Percentiles rank a stretch among this genome's conserved stretches.
phyloP scores from a whole-genome alignment of 352 stramenopile species.

The Phytophthora fragariaefolia region DNA sequence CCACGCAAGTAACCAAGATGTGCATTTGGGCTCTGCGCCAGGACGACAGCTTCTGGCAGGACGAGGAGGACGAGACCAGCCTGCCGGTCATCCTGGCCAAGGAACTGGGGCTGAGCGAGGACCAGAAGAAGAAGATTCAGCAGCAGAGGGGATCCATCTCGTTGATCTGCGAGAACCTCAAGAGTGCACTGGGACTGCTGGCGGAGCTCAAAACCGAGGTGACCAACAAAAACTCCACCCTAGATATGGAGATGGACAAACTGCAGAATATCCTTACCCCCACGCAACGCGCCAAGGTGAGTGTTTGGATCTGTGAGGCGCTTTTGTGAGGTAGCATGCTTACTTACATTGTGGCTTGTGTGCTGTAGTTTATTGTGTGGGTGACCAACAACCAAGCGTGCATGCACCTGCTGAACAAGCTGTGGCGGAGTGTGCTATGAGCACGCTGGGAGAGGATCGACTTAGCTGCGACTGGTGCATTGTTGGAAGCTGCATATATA shows the following conservation, averaged over 20 bases:
- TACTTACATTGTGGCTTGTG: conserved; percentile 24
- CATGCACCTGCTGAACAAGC: conserved; percentile 97
- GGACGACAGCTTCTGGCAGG: conserved; percentile 91
- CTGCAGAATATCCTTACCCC: conserved; percentile 94
- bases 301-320: not conserved
- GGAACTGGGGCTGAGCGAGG: conserved; percentile 89
- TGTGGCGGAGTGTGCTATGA: conserved; percentile 93
- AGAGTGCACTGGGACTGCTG: conserved; percentile 86
- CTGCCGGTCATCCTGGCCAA: conserved; percentile 92
- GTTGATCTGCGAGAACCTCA: conserved; percentile 90
- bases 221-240: conserved; percentile 91
- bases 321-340: conserved; percentile 1
- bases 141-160: conserved; percentile 85
- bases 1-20: conserved; percentile 95
- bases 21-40: conserved; percentile 92
- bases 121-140: conserved; percentile 94
- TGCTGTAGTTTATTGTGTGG: conserved; percentile 93
- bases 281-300: conserved; percentile 91
- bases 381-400: conserved; percentile 95
- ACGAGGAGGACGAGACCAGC: conserved; percentile 89
- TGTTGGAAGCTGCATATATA: conserved; percentile 41
- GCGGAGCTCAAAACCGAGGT: conserved; percentile 90
- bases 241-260: conserved; percentile 95
- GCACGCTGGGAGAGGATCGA: conserved; percentile 5
- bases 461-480: conserved; percentile 15